Base-by-base conservation (phyloP, 1,139 yeast genomes). In the Pneumocystis wakefieldiae region DNA sequence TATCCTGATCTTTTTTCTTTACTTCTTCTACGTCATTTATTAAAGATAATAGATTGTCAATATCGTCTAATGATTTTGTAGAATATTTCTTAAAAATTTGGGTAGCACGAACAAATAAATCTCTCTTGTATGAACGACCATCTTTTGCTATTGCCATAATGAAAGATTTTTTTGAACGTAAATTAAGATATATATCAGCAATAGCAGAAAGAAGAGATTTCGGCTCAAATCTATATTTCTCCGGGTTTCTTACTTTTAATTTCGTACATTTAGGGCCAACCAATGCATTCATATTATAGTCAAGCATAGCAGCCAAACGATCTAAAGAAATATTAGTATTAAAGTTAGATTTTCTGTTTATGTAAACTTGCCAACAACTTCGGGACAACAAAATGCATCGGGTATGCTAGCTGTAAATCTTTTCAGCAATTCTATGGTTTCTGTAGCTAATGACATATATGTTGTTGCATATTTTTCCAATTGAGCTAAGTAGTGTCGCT, bases 181-280 rank as follows among this genome's bases (percentile, higher is more conserved):
- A 78, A 73, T 91, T 87, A 65, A 83, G 80, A 72, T 84, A 92
- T 39, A 92, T 85, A 62, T 86, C 84, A 68, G 89, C 82, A 60
- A 92, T 78, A 65, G 84, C 85, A 41, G 81, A 78, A 66, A 94
- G 78, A 61, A 90, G 78, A 63, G 80, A 81, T 67, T 83, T 84
- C 4, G 98, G 97, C 69, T 87, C 83, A 73, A 92, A 92, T 55
- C 83, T 82, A 73, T 90, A 91, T 70, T 85, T 83, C 67, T 86
- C 89, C 0, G 97, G 97, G 67, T 86, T 81, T 66, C 81, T 80
- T 36, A 92, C 98, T 73, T 88, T 89, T 69, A 92, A 80, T 65
- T 87, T 90, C 14, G 92, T 82, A 75, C 96, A 91, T 72, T 87
- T 87, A 17, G 97, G 97, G 0, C 99, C 99, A 29, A 91, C 97